Evolutionary conservation across 2,329 filamentous ascomycete genomes (phyloP).

Genomic region (Alternaria infectoria): DNA sequence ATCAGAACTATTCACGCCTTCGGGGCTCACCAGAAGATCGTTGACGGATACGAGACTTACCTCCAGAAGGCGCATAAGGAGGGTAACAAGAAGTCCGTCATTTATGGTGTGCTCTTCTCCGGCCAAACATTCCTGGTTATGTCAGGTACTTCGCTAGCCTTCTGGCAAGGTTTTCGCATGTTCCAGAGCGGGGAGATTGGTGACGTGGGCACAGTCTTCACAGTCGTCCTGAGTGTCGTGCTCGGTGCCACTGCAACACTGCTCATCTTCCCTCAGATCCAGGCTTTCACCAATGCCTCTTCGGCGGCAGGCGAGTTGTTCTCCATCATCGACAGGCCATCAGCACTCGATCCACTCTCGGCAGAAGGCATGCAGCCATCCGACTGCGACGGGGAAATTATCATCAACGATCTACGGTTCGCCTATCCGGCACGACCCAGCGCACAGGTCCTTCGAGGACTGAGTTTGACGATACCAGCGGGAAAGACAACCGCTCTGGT

Average conservation of each 20-base stretch:
- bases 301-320: constrained; percentile 20
- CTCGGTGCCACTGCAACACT: constrained; percentile 70
- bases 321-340: constrained; percentile 14
- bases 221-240: constrained; percentile 78
- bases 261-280: constrained; percentile 12
- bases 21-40: constrained; percentile 62
- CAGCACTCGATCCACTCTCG: constrained; percentile 17
- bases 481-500: constrained; percentile 61
- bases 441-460: constrained; percentile 73
- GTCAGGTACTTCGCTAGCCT: constrained; percentile 68
- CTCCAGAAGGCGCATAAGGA: constrained; percentile 57
- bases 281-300: constrained; percentile 21
- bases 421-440: constrained; percentile 87
- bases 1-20: constrained; percentile 62
- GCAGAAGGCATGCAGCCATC: constrained; percentile 10
- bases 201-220: constrained; percentile 74
- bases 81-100: constrained; percentile 63
- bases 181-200: constrained; percentile 17
- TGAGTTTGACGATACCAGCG: constrained; percentile 56
- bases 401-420: constrained; percentile 81
- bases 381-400: constrained; percentile 56
- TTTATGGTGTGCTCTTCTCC: constrained; percentile 63
- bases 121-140: constrained; percentile 71
- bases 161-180: constrained; percentile 64
- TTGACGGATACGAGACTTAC: constrained; percentile 61